These are phyloP conservation scores for Brasilioporus rufonigricans DNA, from an alignment of 768 basidiomycete species.

Conservation along the genomic window DNA sequence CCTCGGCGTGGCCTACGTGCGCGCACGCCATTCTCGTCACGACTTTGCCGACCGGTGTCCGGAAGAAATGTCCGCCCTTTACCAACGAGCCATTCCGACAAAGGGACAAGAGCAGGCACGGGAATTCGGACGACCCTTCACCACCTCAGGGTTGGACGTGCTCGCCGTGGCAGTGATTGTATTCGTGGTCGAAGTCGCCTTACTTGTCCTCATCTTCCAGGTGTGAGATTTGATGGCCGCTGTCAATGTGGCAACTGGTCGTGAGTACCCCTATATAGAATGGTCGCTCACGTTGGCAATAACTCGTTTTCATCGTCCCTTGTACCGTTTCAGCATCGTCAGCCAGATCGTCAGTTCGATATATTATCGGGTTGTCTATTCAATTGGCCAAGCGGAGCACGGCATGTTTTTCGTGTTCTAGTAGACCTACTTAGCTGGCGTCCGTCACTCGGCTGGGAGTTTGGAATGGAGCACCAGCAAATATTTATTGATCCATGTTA, in stretches of 20 bases:
- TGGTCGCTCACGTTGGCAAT: neutral
- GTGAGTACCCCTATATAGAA: conserved; percentile 5
- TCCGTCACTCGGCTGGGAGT: neutral
- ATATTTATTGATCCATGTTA: neutral
- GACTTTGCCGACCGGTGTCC: conserved; percentile 69
- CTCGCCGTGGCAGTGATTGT: conserved; percentile 56
- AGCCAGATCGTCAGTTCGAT: conserved; percentile 14
- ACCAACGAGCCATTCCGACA: conserved; percentile 46
- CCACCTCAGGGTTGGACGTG: conserved; percentile 79
- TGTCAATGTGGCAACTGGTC: conserved; percentile 8
- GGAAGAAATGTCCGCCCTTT: conserved; percentile 26
- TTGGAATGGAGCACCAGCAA: neutral
- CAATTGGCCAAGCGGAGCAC: conserved; percentile 8
- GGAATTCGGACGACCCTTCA: conserved; percentile 73
- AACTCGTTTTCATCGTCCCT: neutral
- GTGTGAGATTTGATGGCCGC: conserved; percentile 16
- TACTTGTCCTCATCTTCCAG: conserved; percentile 60
- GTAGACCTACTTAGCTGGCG: neutral
- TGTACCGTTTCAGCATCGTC: neutral
- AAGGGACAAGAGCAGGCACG: conserved; percentile 60
- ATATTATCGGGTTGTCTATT: conserved; percentile 9
- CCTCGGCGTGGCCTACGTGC: conserved; percentile 54
- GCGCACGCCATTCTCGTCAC: conserved; percentile 64
- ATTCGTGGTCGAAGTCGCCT: conserved; percentile 57
- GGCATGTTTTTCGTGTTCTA: neutral